A percentile compares a stretch with the other conserved stretches of the same genome.
phyloP scores from a whole-genome alignment of 805 yeast species.

The Teunomyces tritomae region DNA sequence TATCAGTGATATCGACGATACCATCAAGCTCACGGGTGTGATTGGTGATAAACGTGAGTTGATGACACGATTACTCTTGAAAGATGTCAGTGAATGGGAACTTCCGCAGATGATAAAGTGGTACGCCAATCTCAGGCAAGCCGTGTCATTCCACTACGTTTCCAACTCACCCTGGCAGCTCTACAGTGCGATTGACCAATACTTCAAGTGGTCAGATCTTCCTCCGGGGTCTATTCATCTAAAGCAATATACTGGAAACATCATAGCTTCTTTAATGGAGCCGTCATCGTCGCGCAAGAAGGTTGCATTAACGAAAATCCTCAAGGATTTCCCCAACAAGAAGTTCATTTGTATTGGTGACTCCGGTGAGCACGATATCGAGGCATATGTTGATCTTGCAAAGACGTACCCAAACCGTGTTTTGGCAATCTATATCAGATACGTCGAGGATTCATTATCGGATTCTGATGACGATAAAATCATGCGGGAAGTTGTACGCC shows the following conservation, averaged over 20 bases:
- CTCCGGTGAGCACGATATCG: conserved; percentile 92
- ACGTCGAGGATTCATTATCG: conserved; percentile 69
- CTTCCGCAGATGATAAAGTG: conserved; percentile 74
- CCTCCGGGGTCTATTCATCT: conserved; percentile 85
- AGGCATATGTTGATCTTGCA: conserved; percentile 79
- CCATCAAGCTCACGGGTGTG: conserved; percentile 87
- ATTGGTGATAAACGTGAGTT: conserved; percentile 82
- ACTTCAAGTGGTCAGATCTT: conserved; percentile 51
- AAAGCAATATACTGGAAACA: conserved; percentile 82
- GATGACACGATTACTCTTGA: conserved; percentile 72
- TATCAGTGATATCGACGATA: conserved; percentile 93
- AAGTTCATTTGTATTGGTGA: conserved; percentile 88
- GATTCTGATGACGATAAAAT: conserved; percentile 42
- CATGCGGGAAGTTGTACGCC: conserved; percentile 27
- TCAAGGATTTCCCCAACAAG: conserved; percentile 72
- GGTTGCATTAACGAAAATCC: conserved; percentile 56
- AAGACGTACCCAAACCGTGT: conserved; percentile 59
- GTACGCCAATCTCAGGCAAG: conserved; percentile 50
- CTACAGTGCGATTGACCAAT: conserved; percentile 57
- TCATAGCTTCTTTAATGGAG: conserved; percentile 78
- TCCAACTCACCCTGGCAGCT: conserved; percentile 96
- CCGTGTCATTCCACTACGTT: conserved; percentile 80
- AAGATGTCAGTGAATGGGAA: conserved; percentile 62
- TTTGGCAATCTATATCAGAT: conserved; percentile 75
- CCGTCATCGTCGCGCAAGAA: conserved; percentile 83